These are phyloP conservation scores for Halophytophthora batemanensis DNA, from an alignment of 352 stramenopile genomes.

Conservation along the genomic window DNA sequence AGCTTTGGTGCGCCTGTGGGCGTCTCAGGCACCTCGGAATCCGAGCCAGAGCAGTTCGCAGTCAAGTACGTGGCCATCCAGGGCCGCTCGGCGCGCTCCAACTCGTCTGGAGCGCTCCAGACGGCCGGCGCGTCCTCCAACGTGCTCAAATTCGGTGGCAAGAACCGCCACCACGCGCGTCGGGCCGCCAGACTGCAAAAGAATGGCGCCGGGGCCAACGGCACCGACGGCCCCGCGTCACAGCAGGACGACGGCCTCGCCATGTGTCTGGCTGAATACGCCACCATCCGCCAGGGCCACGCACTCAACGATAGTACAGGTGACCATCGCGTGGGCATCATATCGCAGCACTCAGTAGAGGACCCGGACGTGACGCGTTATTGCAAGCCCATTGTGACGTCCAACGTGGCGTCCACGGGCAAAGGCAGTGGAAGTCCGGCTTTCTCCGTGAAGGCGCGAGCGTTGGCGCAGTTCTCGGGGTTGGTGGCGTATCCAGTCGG, in stretches of 20 bases:
- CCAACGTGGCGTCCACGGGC: slow-evolving; percentile 11
- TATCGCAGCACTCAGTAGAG: slow-evolving; percentile 66
- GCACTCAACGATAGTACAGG: slow-evolving; percentile 23
- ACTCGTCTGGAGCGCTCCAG: slow-evolving; percentile 11
- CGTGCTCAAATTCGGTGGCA: slow-evolving; percentile 42
- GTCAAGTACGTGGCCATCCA: slow-evolving; percentile 62
- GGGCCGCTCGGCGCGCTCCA: slow-evolving; percentile 13
- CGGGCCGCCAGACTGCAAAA: slow-evolving; percentile 10
- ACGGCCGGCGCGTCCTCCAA: slow-evolving; percentile 20
- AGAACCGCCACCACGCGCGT: slow-evolving; percentile 21
- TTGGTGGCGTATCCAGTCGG: slow-evolving; percentile 61
- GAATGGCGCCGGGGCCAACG: slow-evolving; percentile 4
- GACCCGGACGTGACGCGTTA: slow-evolving; percentile 56
- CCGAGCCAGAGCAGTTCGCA: slow-evolving; percentile 39
- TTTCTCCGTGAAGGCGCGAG: slow-evolving; percentile 36
- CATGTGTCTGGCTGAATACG: slow-evolving; percentile 62
- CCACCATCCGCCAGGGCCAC: slow-evolving; percentile 48
- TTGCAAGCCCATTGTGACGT: slow-evolving; percentile 51
- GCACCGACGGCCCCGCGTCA: neutral
- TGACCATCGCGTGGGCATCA: slow-evolving; percentile 60
- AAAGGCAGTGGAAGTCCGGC: slow-evolving; percentile 9
- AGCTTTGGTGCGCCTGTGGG: slow-evolving; percentile 34
- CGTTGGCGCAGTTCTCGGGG: slow-evolving; percentile 60
- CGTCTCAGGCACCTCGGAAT: slow-evolving; percentile 6
- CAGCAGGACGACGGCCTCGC: slow-evolving; percentile 31